Percentiles rank a stretch among this genome's conserved stretches.
These are phyloP conservation scores for Fusarium piperis DNA, from an alignment of 2,329 filamentous ascomycete species.

Conservation along the genomic window DNA sequence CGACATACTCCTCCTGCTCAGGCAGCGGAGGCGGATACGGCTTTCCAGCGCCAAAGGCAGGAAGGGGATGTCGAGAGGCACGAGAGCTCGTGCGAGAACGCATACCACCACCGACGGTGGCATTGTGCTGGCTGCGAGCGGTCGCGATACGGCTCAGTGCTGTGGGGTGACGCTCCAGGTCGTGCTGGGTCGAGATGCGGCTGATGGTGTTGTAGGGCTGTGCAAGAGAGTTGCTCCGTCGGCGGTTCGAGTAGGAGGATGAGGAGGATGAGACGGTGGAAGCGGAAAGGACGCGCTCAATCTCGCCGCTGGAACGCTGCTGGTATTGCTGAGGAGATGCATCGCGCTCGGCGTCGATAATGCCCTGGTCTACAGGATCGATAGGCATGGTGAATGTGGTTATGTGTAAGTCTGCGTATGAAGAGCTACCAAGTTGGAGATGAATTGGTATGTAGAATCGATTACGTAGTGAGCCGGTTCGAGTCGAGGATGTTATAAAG, in stretches of 20 bases:
- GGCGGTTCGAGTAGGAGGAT: constrained; percentile 46
- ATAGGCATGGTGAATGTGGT: constrained; percentile 48
- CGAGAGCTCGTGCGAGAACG: constrained; percentile 53
- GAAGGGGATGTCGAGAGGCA: constrained; percentile 68
- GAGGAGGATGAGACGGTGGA: constrained; percentile 62
- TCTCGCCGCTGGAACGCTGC: constrained; percentile 59
- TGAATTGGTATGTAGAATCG: not conserved
- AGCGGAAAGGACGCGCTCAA: constrained; percentile 67
- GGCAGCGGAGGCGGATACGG: constrained; percentile 76
- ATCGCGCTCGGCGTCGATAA: constrained; percentile 64
- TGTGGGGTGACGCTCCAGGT: constrained; percentile 76
- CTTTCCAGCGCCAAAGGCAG: constrained; percentile 78
- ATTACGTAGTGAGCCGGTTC: not conserved
- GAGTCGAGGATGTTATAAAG: not conserved
- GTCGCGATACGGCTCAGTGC: constrained; percentile 78
- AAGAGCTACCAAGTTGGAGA: not conserved
- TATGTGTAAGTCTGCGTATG: not conserved
- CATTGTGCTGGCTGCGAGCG: constrained; percentile 73
- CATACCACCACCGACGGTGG: constrained; percentile 70
- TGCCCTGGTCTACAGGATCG: constrained; percentile 64
- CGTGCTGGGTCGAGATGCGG: constrained; percentile 70
- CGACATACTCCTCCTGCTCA: constrained; percentile 79
- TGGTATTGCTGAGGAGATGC: constrained; percentile 56
- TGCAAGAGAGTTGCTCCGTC: constrained; percentile 30
- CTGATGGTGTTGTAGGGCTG: constrained; percentile 60